These are phyloP conservation scores for Mortierella alpina DNA, from an alignment of 192 early-diverging fungal genomes.

Conservation along the genomic window DNA sequence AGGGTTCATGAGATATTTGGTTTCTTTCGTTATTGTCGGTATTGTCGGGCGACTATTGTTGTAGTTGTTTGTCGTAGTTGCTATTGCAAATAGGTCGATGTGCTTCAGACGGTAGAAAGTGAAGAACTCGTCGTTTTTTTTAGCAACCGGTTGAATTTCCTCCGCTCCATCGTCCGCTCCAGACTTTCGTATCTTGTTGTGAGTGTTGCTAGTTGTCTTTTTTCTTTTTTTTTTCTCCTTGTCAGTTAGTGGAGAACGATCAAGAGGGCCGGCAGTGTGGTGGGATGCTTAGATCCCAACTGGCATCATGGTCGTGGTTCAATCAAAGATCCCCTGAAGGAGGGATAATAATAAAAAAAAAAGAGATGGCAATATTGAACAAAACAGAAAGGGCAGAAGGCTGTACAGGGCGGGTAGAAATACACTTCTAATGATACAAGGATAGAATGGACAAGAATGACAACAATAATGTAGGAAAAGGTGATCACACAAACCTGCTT, in stretches of 20 bases:
- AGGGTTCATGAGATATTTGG: no score
- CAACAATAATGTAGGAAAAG: conserved; percentile 14
- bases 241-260: conserved; percentile 6
- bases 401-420: conserved; percentile 21
- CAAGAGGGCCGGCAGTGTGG: background rate
- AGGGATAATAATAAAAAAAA: conserved; percentile 19
- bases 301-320: conserved; percentile 4
- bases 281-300: background rate
- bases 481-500: background rate
- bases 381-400: conserved; percentile 12
- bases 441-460: conserved; percentile 3
- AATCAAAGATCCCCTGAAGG: conserved; percentile 2
- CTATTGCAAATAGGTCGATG: no score
- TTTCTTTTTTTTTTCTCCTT: conserved; percentile 21
- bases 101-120: no score
- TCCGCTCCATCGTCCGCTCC: no score
- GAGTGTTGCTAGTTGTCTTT: background rate
- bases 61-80: no score
- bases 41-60: no score
- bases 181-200: background rate
- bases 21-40: no score
- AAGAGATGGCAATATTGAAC: background rate
- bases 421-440: conserved; percentile 30
- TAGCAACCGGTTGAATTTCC: no score
- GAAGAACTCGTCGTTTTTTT: no score